Evolutionary conservation across 2,329 filamentous ascomycete genomes (phyloP).

Genomic region (Thyridium curvatum): DNA sequence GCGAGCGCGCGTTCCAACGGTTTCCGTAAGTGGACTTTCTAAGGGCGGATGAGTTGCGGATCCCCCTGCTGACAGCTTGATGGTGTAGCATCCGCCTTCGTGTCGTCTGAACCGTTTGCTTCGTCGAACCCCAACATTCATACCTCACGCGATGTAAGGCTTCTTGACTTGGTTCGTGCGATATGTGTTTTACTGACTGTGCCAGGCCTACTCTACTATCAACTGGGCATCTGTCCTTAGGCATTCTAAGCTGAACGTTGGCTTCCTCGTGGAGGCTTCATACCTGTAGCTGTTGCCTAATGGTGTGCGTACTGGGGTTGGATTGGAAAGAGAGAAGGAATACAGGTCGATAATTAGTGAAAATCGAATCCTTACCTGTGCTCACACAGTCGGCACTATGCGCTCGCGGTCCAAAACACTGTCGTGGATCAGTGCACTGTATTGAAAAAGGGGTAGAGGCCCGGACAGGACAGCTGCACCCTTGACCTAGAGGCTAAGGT

Average conservation of each 20-base stretch:
- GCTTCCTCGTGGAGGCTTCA: conserved; percentile 29
- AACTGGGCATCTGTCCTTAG: conserved; percentile 26
- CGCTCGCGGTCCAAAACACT: too few relatives aligned
- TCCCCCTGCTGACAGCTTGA: background rate
- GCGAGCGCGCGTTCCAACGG: conserved; percentile 22
- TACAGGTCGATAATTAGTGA: too few relatives aligned
- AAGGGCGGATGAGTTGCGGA: background rate
- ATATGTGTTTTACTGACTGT: background rate
- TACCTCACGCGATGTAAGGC: conserved; percentile 25
- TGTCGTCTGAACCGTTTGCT: conserved; percentile 23
- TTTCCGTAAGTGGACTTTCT: conserved; percentile 22
- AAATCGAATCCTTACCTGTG: too few relatives aligned
- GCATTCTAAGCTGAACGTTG: conserved; percentile 27
- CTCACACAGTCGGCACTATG: too few relatives aligned
- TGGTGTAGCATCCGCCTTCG: conserved; percentile 25
- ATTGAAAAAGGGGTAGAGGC: too few relatives aligned
- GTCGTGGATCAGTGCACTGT: too few relatives aligned
- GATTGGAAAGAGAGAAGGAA: too few relatives aligned
- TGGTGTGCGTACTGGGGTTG: too few relatives aligned
- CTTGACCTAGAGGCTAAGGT: too few relatives aligned
- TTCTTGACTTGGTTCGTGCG: background rate
- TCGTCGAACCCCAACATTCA: conserved; percentile 25
- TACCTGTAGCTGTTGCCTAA: too few relatives aligned
- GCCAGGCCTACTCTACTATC: conserved; percentile 25
- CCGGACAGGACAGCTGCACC: too few relatives aligned